phyloP scores from a whole-genome alignment of 306 rosid species.

The Citrullus amarus region DNA sequence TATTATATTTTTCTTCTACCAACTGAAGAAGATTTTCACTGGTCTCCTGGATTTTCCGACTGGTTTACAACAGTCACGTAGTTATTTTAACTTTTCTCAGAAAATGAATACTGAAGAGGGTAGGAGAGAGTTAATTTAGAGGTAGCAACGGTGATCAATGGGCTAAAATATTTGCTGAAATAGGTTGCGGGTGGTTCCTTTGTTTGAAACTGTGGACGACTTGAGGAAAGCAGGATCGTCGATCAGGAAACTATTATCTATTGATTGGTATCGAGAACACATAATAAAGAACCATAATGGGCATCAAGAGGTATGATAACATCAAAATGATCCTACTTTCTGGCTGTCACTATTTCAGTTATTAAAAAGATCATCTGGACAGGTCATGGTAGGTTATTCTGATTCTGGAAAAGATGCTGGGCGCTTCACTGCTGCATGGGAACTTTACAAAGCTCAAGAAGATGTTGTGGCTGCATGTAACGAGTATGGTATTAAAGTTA shows the following conservation, averaged over 20 bases:
- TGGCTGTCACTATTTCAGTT: not conserved
- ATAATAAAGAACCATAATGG: constrained; percentile 63
- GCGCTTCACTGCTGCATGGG: constrained; percentile 95
- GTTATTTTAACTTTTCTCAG: not conserved
- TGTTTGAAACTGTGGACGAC: constrained; percentile 91
- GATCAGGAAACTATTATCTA: constrained; percentile 64
- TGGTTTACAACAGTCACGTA: not conserved
- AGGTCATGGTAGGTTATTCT: constrained; percentile 98
- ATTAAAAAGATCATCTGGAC: constrained; percentile 18
- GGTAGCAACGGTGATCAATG: not conserved
- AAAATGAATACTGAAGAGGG: not conserved
- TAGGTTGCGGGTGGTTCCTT: constrained; percentile 92
- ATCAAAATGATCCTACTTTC: not conserved
- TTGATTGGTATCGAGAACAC: constrained; percentile 87
- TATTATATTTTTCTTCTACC: not conserved
- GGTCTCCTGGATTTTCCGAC: not conserved
- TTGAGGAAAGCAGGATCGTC: constrained; percentile 81
- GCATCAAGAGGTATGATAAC: constrained; percentile 64
- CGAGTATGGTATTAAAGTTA: constrained; percentile 76
- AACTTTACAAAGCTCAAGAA: constrained; percentile 94
- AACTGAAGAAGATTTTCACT: not conserved
- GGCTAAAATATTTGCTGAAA: constrained; percentile 5
- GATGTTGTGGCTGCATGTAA: constrained; percentile 90
- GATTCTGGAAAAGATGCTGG: constrained; percentile 99
- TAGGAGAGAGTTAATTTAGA: not conserved